Conservation (phyloP, 805 yeast genomes). For the Sugiyamaella americana region DNA sequence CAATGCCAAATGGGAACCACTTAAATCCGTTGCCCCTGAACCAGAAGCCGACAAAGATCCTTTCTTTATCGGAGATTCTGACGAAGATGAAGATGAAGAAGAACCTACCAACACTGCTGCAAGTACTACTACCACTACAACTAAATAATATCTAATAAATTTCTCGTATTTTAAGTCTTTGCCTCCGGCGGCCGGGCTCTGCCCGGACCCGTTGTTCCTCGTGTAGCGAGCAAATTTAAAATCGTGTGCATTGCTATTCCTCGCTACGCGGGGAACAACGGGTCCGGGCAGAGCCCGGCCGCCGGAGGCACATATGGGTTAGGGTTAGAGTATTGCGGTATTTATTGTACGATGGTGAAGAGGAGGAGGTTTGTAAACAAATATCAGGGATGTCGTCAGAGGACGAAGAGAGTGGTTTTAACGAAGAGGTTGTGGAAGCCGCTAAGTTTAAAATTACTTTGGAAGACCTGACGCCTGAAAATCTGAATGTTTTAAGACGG, state of each 20-base stretch:
- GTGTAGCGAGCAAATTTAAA: neutral
- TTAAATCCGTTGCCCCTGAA: slow-evolving; percentile 37
- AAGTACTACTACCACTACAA: no score
- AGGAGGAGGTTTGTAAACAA: neutral
- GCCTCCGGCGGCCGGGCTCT: neutral
- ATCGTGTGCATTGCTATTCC: neutral
- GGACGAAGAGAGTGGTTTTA: neutral
- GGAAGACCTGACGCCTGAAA: slow-evolving; percentile 30
- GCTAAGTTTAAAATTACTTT: neutral
- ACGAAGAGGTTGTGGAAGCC: no score
- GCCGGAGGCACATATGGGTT: neutral
- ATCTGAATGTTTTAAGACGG: slow-evolving; percentile 51
- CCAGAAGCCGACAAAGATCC: slow-evolving; percentile 42
- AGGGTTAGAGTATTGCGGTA: neutral
- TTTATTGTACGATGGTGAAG: neutral
- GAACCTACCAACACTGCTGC: slow-evolving; percentile 7
- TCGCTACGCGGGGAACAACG: neutral
- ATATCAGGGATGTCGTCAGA: neutral
- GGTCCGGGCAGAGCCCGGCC: neutral
- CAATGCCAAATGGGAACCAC: slow-evolving; percentile 39
- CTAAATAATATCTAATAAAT: no score
- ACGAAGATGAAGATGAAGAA: slow-evolving; percentile 35
- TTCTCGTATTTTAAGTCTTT: no score
- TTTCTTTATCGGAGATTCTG: slow-evolving; percentile 47
- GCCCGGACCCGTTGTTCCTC: neutral